These are phyloP conservation scores for sweet orange (Citrus sinensis) DNA, from an alignment of 345 rosid species.

Conservation along the genomic window DVS_A1.0 CM039163.1:4495501-4496000, in stretches of 20 bases:
- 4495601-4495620: slow-evolving; percentile 44
- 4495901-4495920: slow-evolving; percentile 61
- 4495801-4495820: slow-evolving; percentile 34
- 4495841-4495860: slow-evolving; percentile 51
- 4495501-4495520: background rate
- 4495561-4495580: slow-evolving; percentile 46
- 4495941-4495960: slow-evolving; percentile 15
- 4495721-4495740: slow-evolving; percentile 56
- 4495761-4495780: background rate
- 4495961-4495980: slow-evolving; percentile 20
- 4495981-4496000: slow-evolving; percentile 33
- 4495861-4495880: slow-evolving; percentile 36
- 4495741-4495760: slow-evolving; percentile 42
- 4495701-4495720: slow-evolving; percentile 1
- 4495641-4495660: too few relatives aligned
- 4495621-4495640: background rate
- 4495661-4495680: background rate
- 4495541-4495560: slow-evolving; percentile 53
- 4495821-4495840: slow-evolving; percentile 54
- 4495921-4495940: slow-evolving; percentile 21
- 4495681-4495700: background rate
- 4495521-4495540: slow-evolving; percentile 64
- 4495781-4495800: slow-evolving; percentile 12
- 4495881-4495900: slow-evolving; percentile 84
- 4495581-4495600: slow-evolving; percentile 53